phyloP scores from a whole-genome alignment of 129 eudicot species.

The Pittosporum tobira region DNA sequence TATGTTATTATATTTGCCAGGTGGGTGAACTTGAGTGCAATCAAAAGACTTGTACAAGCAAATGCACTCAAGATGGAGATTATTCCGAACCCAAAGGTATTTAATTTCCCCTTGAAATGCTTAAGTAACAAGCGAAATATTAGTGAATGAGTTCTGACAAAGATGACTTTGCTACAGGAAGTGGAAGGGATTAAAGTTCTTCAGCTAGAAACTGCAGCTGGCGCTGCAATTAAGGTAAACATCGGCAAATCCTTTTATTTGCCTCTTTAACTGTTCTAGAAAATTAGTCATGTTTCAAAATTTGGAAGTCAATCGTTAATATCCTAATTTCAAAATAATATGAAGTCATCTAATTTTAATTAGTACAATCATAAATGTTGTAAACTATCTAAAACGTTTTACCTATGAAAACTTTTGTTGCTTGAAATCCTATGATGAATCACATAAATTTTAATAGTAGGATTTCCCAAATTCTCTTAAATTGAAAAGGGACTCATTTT shows the following conservation, averaged over 20 bases:
- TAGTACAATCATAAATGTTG: too few relatives aligned
- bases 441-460: too few relatives aligned
- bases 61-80: constrained; percentile 94
- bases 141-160: constrained; percentile 1
- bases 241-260: neutral
- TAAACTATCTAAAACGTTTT: too few relatives aligned
- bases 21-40: constrained; percentile 89
- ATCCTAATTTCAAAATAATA: too few relatives aligned
- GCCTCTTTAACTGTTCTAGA: neutral
- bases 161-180: constrained; percentile 42
- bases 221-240: constrained; percentile 90
- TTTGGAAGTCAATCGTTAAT: too few relatives aligned
- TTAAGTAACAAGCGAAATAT: neutral
- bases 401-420: too few relatives aligned
- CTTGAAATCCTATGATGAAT: too few relatives aligned
- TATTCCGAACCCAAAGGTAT: constrained; percentile 97
- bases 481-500: too few relatives aligned
- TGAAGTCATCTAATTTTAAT: too few relatives aligned
- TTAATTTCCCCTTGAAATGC: neutral
- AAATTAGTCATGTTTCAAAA: neutral
- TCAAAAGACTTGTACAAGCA: constrained; percentile 80
- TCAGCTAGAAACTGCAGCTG: constrained; percentile 98
- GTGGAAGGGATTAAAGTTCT: constrained; percentile 87
- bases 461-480: too few relatives aligned
- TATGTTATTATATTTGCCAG: constrained; percentile 28